These are phyloP conservation scores for Penicillium subrubescens DNA, from an alignment of 495 filamentous ascomycete genomes.

Conservation along the genomic window DNA sequence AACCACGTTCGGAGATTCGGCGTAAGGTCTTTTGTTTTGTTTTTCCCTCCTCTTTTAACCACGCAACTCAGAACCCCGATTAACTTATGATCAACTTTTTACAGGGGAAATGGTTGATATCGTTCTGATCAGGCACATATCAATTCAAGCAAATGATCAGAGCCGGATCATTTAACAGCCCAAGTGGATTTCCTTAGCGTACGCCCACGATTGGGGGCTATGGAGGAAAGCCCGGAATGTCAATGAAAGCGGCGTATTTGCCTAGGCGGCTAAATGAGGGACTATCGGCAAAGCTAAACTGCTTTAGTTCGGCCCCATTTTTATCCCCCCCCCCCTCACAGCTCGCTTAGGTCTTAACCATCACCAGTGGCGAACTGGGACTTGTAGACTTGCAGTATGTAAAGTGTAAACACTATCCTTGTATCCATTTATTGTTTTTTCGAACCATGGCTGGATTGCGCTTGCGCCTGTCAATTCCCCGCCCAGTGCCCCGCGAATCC, in stretches of 20 bases:
- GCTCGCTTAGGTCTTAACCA: background rate
- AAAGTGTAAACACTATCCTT: too few relatives aligned
- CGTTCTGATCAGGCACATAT: too few relatives aligned
- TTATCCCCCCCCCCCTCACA: background rate
- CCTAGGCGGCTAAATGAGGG: background rate
- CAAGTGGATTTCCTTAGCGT: background rate
- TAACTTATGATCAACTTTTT: too few relatives aligned
- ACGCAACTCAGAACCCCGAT: too few relatives aligned
- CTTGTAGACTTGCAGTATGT: background rate
- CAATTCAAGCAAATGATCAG: background rate
- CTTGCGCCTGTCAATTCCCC: constrained; percentile 4
- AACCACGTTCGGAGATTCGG: background rate
- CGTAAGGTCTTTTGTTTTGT: background rate
- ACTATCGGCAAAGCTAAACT: background rate
- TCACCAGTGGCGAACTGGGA: background rate
- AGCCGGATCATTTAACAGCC: background rate
- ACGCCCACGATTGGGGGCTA: background rate
- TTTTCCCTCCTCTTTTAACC: background rate
- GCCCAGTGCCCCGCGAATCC: background rate
- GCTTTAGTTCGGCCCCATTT: background rate
- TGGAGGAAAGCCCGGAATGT: background rate
- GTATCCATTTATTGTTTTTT: background rate
- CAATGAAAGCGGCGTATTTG: background rate
- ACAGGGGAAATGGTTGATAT: too few relatives aligned
- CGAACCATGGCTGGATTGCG: background rate